Evolutionary conservation across 768 basidiomycete species (phyloP).

Genomic region (Tylopilus rubrobrunneus): DNA sequence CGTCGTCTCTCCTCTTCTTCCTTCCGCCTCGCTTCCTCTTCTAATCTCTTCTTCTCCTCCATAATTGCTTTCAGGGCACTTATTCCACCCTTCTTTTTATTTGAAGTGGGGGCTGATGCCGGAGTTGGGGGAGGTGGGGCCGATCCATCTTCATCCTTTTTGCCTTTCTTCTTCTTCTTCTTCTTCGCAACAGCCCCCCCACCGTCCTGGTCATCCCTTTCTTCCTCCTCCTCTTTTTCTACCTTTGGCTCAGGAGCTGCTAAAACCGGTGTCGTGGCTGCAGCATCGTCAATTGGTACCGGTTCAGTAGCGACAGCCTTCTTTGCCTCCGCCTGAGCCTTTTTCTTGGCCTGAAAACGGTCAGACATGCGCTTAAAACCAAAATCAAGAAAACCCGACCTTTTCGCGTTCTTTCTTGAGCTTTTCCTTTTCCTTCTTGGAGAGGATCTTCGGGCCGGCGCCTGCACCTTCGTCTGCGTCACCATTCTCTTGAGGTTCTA

Average conservation of each 20-base stretch:
- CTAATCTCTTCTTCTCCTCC: slow-evolving; percentile 85
- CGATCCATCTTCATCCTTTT: slow-evolving; percentile 71
- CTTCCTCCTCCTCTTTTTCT: slow-evolving; percentile 57
- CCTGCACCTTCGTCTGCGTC: slow-evolving; percentile 51
- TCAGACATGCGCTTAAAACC: slow-evolving; percentile 9
- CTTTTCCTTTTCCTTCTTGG: slow-evolving; percentile 96
- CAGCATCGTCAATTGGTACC: slow-evolving; percentile 27
- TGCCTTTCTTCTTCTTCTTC: slow-evolving; percentile 79
- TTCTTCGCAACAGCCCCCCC: slow-evolving; percentile 57
- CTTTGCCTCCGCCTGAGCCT: slow-evolving; percentile 87
- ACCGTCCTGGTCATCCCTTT: slow-evolving; percentile 58
- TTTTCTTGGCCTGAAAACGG: slow-evolving; percentile 55
- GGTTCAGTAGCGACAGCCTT: slow-evolving; percentile 41
- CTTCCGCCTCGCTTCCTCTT: slow-evolving; percentile 71
- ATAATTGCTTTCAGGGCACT: slow-evolving; percentile 84
- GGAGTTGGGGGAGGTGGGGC: slow-evolving; percentile 37
- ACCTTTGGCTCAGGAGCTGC: slow-evolving; percentile 28
- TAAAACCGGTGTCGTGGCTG: slow-evolving; percentile 10
- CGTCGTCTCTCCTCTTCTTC: slow-evolving; percentile 77
- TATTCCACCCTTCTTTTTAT: slow-evolving; percentile 77
- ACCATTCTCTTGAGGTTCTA: slow-evolving; percentile 33
- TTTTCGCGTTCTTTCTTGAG: slow-evolving; percentile 97
- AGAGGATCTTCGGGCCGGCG: slow-evolving; percentile 62
- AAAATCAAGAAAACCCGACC: slow-evolving; percentile 38
- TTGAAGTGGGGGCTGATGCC: slow-evolving; percentile 34